phyloP scores from a whole-genome alignment of 31 red algal species.

The Endocladia muricata region DNA sequence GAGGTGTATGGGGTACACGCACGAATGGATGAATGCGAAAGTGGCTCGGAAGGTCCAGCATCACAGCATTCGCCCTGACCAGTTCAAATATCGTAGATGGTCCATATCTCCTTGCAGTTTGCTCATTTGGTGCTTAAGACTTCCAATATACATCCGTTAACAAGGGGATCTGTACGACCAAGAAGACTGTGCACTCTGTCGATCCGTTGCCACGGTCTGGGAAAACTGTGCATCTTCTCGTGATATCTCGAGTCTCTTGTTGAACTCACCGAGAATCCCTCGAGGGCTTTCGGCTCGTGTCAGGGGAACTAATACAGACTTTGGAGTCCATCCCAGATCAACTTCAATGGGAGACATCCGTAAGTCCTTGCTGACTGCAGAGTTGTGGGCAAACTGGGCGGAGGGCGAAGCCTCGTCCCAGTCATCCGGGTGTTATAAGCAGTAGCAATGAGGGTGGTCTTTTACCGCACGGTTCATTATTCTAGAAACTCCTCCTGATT shows the following conservation, averaged over 20 bases:
- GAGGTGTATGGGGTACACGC: neutral
- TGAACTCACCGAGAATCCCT: neutral
- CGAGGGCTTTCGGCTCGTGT: neutral
- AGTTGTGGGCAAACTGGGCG: neutral
- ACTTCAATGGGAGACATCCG: neutral
- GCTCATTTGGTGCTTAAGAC: neutral
- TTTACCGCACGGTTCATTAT: neutral
- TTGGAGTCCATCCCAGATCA: neutral
- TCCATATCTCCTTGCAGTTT: neutral
- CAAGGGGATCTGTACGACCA: neutral
- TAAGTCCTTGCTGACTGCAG: neutral
- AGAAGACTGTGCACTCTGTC: neutral
- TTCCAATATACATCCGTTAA: neutral
- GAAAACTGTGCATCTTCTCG: neutral
- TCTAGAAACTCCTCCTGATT: neutral
- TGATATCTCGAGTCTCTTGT: neutral
- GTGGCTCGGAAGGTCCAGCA: neutral
- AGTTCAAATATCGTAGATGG: neutral
- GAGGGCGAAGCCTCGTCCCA: neutral
- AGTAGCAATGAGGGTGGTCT: neutral
- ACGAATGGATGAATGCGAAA: constrained; percentile 1
- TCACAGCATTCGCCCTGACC: neutral
- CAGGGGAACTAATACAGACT: neutral
- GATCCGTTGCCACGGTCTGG: neutral
- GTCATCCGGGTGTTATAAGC: neutral